These are phyloP conservation scores for Didymosphaeria variabile DNA, from an alignment of 2,329 filamentous ascomycete genomes.

Conservation along the genomic window DNA sequence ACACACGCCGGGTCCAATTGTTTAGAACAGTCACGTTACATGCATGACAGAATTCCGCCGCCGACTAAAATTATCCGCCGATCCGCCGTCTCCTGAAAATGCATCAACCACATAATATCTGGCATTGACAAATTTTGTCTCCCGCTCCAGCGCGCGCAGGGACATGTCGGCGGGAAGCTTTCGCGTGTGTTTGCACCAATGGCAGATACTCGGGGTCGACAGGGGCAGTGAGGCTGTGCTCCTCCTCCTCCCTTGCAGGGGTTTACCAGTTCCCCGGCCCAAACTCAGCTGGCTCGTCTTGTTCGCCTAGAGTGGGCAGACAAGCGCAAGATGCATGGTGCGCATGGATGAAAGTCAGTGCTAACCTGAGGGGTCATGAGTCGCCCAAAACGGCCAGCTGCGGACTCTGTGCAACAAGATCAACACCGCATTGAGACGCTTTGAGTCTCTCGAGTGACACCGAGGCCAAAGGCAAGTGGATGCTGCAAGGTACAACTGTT, in stretches of 20 bases:
- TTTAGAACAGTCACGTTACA: slow-evolving; percentile 45
- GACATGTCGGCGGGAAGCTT: not conserved
- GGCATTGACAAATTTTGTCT: not conserved
- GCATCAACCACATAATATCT: slow-evolving; percentile 19
- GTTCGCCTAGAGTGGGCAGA: slow-evolving; percentile 20
- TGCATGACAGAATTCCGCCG: slow-evolving; percentile 38
- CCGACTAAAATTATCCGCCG: slow-evolving; percentile 3
- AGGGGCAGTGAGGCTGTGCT: slow-evolving; percentile 28
- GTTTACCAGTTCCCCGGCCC: slow-evolving; percentile 25
- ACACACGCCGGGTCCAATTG: slow-evolving; percentile 29
- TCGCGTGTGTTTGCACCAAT: slow-evolving; percentile 14
- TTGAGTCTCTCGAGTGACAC: slow-evolving; percentile 41
- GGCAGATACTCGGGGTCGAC: slow-evolving; percentile 14
- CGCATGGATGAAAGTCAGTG: slow-evolving; percentile 19
- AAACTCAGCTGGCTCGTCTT: slow-evolving; percentile 24
- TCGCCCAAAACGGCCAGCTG: slow-evolving; percentile 32
- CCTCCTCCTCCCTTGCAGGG: slow-evolving; percentile 20
- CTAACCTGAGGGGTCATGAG: slow-evolving; percentile 26
- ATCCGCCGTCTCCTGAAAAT: slow-evolving; percentile 19
- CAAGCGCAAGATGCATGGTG: slow-evolving; percentile 19
- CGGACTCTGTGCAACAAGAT: slow-evolving; percentile 34
- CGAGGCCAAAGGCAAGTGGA: slow-evolving; percentile 31
- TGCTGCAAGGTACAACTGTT: slow-evolving; percentile 48
- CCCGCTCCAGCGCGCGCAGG: not conserved
- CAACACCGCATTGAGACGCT: slow-evolving; percentile 37